Conservation (phyloP, 1,284 basidiomycete genomes). For the Sanguinoderma infundibulare region DNA sequence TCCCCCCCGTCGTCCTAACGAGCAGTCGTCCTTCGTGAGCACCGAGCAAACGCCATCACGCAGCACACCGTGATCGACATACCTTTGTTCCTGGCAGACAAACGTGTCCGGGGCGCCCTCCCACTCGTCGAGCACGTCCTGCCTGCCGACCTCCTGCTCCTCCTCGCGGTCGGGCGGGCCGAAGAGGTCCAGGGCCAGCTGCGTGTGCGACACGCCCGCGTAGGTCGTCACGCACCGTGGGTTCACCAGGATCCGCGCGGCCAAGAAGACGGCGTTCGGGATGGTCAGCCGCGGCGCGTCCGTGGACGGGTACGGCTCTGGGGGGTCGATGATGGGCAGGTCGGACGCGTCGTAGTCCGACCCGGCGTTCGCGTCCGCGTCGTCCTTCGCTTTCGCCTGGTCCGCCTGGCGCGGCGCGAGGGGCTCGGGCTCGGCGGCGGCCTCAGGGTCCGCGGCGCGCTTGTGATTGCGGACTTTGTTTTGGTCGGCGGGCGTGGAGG, state of each 20-base stretch:
- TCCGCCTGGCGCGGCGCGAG: conserved; percentile 37
- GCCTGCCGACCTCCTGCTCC: conserved; percentile 54
- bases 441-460: conserved; percentile 11
- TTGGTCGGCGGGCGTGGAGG: conserved; percentile 10
- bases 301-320: conserved; percentile 34
- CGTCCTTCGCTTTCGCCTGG: conserved; percentile 39
- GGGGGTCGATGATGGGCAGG: conserved; percentile 43
- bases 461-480: conserved; percentile 27
- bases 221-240: conserved; percentile 96
- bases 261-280: conserved; percentile 87
- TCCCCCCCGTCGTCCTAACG: conserved; percentile 81
- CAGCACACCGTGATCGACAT: conserved; percentile 24
- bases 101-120: conserved; percentile 93
- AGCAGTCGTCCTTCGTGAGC: neutral
- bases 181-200: conserved; percentile 90
- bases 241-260: conserved; percentile 91
- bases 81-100: conserved; percentile 95
- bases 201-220: conserved; percentile 92
- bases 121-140: conserved; percentile 92
- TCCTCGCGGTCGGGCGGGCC: conserved; percentile 69
- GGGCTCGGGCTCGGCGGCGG: conserved; percentile 20
- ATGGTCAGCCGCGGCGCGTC: conserved; percentile 55
- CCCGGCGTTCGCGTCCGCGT: conserved; percentile 80
- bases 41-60: conserved; percentile 10
- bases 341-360: conserved; percentile 86